A percentile compares a stretch with the other conserved stretches of the same genome.
phyloP scores from a whole-genome alignment of 306 rosid species.

The Elaeagnus macrophylla region DNA sequence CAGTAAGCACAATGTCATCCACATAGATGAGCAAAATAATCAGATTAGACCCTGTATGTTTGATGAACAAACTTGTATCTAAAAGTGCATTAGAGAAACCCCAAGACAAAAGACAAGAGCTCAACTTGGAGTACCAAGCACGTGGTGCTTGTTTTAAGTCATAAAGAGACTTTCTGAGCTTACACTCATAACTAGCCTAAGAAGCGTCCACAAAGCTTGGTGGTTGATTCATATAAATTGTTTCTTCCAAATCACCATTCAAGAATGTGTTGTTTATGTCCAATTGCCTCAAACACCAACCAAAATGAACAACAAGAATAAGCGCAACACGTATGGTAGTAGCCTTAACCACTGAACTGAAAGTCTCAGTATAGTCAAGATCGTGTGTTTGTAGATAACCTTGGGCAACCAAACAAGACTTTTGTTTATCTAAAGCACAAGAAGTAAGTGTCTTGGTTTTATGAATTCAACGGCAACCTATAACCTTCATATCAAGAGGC shows the following conservation, averaged over 20 bases:
- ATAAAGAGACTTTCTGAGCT: background rate
- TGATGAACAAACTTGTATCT: background rate
- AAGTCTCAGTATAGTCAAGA: background rate
- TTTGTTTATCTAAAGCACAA: background rate
- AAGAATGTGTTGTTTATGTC: background rate
- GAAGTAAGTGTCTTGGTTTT: background rate
- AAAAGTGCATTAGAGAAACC: background rate
- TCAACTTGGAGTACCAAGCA: background rate
- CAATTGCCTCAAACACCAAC: background rate
- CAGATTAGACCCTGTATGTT: background rate
- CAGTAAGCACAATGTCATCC: background rate
- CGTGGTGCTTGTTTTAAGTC: background rate
- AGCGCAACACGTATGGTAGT: background rate
- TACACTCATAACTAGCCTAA: background rate
- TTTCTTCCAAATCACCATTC: background rate
- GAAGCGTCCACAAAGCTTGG: background rate
- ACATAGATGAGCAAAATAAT: background rate
- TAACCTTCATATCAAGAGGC: background rate
- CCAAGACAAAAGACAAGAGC: background rate
- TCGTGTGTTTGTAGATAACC: background rate
- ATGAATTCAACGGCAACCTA: background rate
- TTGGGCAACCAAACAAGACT: background rate
- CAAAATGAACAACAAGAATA: background rate
- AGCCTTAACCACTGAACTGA: background rate
- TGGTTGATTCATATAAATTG: background rate